Evolutionary conservation across 768 basidiomycete species (phyloP), one percentile per base, ranked within the genome.

Genomic region (Agrocybe chaxingu): DNA sequence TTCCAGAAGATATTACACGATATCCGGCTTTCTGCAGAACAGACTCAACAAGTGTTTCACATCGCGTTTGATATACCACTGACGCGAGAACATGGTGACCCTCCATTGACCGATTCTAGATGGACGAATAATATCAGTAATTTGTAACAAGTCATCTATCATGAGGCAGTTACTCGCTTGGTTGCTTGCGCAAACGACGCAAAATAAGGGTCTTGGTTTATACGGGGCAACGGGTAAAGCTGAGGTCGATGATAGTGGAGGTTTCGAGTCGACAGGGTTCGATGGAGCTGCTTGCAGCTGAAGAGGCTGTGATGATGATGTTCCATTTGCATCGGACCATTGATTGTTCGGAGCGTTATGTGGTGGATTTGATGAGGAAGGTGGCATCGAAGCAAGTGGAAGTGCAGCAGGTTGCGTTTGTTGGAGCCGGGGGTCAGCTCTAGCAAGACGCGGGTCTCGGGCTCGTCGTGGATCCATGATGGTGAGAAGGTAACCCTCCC

Each of bases 131-230:
- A 41, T 29, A 44, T 57, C 41, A 57, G 50, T 40, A 43, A 34
- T 16, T 18, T 16, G 37, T 32, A 38, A 16, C 33, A 47, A 19
- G 37, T 24, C 37, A 35, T 31, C 18, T 18, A 42, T 38, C 44
- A 42, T 41, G 44, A 55, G 42, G 37, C 52, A 50, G 39, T 36
- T 24, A 71, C 81, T 53, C 66, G 90, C 95, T 75, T 98, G 92
- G 64, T 99, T 99, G 63, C 93, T 98, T n/a, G 97, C 96, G 65
- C 97, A 99, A 31, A 98, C 97, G 7, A 99, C 92, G 63, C 97
- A 98, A 71, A 98, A 98, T 41, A 97, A 64, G 2, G 92, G 92
- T 8, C 89, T 76, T 8, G 77, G 70, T 67, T 82, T 92, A 59
- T 84, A 85, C 19, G 57, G 50, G 33, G 66, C 37, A 18, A 36